These are phyloP conservation scores for Zygotorulaspora florentina DNA, from an alignment of 805 yeast species.

Conservation along the genomic window DNA sequence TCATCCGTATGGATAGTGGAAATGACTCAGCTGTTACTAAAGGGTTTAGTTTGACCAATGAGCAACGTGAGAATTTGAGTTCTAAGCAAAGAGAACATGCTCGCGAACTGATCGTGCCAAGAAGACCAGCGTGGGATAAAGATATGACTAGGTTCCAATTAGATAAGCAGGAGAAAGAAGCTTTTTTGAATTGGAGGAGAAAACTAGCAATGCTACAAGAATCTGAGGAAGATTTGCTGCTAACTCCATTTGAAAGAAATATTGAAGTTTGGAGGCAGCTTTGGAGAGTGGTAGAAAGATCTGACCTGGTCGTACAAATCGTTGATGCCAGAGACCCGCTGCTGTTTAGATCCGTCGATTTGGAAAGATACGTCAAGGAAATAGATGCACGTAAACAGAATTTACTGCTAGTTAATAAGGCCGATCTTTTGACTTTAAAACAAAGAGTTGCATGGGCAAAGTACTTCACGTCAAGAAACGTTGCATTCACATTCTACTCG, in stretches of 20 bases:
- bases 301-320: slow-evolving; percentile 91
- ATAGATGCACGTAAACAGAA: slow-evolving; percentile 72
- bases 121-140: slow-evolving; percentile 84
- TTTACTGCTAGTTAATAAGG: slow-evolving; percentile 83
- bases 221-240: slow-evolving; percentile 65
- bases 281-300: slow-evolving; percentile 96
- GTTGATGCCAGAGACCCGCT: slow-evolving; percentile 96
- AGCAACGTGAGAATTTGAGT: slow-evolving; percentile 59
- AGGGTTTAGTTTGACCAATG: slow-evolving; percentile 60
- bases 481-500: slow-evolving; percentile 86
- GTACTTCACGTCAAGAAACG: slow-evolving; percentile 63
- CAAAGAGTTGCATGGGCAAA: slow-evolving; percentile 88
- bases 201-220: slow-evolving; percentile 82
- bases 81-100: slow-evolving; percentile 65
- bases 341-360: slow-evolving; percentile 81
- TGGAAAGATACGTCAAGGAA: slow-evolving; percentile 78
- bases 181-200: slow-evolving; percentile 93
- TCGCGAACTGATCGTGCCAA: slow-evolving; percentile 75
- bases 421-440: slow-evolving; percentile 72
- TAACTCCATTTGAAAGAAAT: slow-evolving; percentile 96
- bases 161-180: slow-evolving; percentile 81
- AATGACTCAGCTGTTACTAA: slow-evolving; percentile 42
- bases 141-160: slow-evolving; percentile 69
- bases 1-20: slow-evolving; percentile 62
- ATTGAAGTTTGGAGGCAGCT: slow-evolving; percentile 97